Conservation (phyloP, 2,329 filamentous ascomycete genomes). For the Pseudogymnoascus sp. region DNA sequence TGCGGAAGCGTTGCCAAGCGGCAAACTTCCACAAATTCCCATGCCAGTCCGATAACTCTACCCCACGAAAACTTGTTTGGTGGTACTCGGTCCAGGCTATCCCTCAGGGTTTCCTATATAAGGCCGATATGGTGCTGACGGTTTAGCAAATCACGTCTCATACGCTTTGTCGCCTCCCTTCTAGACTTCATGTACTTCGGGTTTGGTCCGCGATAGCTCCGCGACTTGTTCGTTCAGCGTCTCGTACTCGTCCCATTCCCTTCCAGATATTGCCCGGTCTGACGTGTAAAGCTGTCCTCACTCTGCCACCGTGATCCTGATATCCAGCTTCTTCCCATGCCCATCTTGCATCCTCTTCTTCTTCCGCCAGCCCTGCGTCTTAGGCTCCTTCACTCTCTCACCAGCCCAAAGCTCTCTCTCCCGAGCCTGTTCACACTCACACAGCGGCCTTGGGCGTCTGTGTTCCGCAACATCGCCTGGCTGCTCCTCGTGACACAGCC, state of each 20-base stretch:
- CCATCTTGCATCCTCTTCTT: constrained; percentile 2
- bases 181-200: background rate
- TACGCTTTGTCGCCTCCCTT: background rate
- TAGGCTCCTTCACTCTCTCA: constrained; percentile 14
- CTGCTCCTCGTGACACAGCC: constrained; percentile 13
- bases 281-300: background rate
- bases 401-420: constrained; percentile 25
- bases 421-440: constrained; percentile 24
- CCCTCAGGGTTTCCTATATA: background rate
- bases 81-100: background rate
- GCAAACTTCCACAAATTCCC: background rate
- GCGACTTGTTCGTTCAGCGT: background rate
- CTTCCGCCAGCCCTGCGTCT: constrained; percentile 15
- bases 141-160: background rate
- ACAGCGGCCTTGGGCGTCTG: constrained; percentile 19
- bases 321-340: background rate
- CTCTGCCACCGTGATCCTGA: background rate
- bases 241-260: background rate
- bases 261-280: background rate
- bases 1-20: constrained; percentile 5
- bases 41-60: background rate
- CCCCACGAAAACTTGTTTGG: constrained; percentile 2
- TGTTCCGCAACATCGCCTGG: background rate
- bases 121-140: background rate
- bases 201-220: background rate